Conservation (phyloP, 2,329 filamentous ascomycete species). For the Talaromyces sp. region DNA sequence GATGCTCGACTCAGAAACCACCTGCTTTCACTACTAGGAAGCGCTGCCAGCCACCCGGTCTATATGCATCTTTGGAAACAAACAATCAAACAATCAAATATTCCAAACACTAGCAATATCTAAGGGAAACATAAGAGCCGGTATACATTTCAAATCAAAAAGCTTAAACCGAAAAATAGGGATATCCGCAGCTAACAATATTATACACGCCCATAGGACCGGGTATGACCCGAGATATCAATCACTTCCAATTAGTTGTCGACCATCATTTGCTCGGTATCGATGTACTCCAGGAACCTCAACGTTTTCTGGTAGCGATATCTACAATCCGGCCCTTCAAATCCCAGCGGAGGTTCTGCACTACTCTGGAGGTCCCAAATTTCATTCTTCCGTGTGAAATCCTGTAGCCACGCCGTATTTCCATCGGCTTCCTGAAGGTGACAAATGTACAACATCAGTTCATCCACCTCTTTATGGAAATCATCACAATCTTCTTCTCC, state of each 20-base stretch:
- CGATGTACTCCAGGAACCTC: background rate
- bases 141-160: background rate
- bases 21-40: background rate
- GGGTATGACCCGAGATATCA: background rate
- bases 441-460: background rate
- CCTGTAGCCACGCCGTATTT: background rate
- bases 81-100: background rate
- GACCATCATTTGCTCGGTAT: background rate
- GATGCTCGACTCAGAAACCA: background rate
- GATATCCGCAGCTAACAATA: background rate
- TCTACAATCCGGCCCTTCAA: background rate
- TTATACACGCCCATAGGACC: background rate
- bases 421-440: background rate
- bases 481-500: background rate
- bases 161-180: background rate
- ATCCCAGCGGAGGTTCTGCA: background rate
- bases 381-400: background rate
- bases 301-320: background rate
- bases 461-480: background rate
- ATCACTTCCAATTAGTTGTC: background rate
- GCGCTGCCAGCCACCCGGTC: background rate
- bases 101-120: background rate
- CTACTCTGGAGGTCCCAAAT: background rate
- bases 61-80: background rate
- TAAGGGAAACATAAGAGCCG: background rate